These are phyloP conservation scores for Gonium pectorale DNA, from an alignment of 139 green algal genomes.

Conservation along the genomic window DNA sequence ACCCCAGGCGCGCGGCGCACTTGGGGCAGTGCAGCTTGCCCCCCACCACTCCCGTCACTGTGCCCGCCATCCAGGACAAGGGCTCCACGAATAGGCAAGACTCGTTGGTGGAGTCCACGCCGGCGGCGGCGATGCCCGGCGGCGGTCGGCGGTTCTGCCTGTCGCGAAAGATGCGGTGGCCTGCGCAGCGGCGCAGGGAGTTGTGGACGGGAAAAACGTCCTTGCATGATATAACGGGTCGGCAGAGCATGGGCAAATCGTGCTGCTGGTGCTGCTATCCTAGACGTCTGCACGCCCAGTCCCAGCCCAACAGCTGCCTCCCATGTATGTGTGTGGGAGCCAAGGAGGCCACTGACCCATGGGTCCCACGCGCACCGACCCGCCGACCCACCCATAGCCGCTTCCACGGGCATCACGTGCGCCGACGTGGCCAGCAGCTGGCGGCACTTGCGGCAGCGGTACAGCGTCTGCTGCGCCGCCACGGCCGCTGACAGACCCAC, in stretches of 20 bases:
- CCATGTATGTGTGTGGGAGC: too few species aligned
- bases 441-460: conserved; percentile 88
- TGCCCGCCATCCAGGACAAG: conserved; percentile 84
- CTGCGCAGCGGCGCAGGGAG: background rate
- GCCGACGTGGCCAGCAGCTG: conserved; percentile 66
- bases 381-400: conserved; percentile 53
- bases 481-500: conserved; percentile 3
- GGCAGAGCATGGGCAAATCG: too few species aligned
- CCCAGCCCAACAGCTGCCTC: too few species aligned
- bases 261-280: too few species aligned
- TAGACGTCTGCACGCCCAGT: too few species aligned
- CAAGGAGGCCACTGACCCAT: too few species aligned
- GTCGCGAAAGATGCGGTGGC: conserved; percentile 30
- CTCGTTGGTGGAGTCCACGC: conserved; percentile 8
- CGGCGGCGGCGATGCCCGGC: background rate
- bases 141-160: background rate
- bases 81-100: conserved; percentile 85
- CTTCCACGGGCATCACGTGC: conserved; percentile 72
- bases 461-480: conserved; percentile 47
- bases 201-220: too few species aligned
- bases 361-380: conserved; percentile 45
- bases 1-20: conserved; percentile 78
- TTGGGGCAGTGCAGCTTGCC: conserved; percentile 91
- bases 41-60: conserved; percentile 65
- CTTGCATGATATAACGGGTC: too few species aligned